Conservation (phyloP, 495 filamentous ascomycete genomes). For the Lindgomyces ingoldianus region DNA sequence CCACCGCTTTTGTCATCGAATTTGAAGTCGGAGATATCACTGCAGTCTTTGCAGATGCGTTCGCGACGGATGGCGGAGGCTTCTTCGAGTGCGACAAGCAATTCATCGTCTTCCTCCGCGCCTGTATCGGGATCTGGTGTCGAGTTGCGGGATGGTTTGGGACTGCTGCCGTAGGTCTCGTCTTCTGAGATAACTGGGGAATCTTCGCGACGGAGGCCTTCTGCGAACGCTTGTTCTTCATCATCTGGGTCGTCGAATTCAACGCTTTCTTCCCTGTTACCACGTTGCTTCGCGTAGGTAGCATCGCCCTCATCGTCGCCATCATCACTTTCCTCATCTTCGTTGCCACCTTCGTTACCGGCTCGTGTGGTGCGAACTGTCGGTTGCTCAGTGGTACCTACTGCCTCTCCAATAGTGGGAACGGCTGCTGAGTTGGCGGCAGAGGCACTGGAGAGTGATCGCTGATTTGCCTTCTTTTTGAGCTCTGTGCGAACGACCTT, state of each 20-base stretch:
- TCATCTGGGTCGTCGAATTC: constrained; percentile 92
- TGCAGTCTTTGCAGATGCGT: constrained; percentile 60
- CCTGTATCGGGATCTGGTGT: constrained; percentile 7
- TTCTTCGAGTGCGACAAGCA: constrained; percentile 13
- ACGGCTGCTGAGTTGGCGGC: constrained; percentile 68
- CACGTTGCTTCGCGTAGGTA: constrained; percentile 71
- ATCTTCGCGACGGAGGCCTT: constrained; percentile 23
- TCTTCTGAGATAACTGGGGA: constrained; percentile 25
- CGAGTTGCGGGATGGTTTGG: constrained; percentile 21
- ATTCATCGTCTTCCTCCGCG: constrained; percentile 47
- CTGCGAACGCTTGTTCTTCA: constrained; percentile 69
- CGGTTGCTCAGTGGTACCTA: constrained; percentile 67
- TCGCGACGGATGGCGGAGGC: constrained; percentile 53
- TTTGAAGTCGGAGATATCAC: constrained; percentile 70
- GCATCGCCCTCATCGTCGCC: constrained; percentile 84
- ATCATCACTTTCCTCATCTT: constrained; percentile 68
- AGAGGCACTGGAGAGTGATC: constrained; percentile 53
- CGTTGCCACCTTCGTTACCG: constrained; percentile 50
- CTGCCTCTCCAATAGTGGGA: constrained; percentile 77
- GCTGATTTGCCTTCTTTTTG: constrained; percentile 70
- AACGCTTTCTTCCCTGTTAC: constrained; percentile 74
- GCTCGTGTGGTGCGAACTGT: constrained; percentile 46
- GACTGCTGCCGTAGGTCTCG: constrained; percentile 37
- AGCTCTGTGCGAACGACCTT: constrained; percentile 70
- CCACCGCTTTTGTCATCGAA: constrained; percentile 75